phyloP scores from a whole-genome alignment of 768 basidiomycete genomes.

The Hygrocybe coccinea region DNA sequence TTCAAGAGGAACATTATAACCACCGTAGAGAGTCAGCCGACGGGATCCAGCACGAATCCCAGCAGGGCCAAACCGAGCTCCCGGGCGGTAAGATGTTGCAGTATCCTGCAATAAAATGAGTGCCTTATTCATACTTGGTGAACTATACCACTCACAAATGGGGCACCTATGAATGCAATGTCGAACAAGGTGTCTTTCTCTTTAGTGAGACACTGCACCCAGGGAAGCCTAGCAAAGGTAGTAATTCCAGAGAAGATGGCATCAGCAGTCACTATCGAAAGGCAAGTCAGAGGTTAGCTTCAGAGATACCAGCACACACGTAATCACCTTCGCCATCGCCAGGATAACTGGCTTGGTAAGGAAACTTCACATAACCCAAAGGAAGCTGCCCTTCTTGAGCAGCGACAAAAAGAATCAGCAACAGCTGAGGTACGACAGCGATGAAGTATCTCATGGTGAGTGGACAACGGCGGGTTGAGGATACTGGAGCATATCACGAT shows the following conservation, averaged over 20 bases:
- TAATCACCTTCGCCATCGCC: conserved; percentile 52
- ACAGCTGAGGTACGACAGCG: background rate
- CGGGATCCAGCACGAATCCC: conserved; percentile 79
- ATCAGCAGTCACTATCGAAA: conserved; percentile 61
- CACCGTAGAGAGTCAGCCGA: conserved; percentile 67
- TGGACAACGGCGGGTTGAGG: background rate
- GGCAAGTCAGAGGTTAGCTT: background rate
- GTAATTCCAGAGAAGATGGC: conserved; percentile 78
- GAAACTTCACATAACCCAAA: conserved; percentile 62
- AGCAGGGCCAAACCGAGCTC: conserved; percentile 81
- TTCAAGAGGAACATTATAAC: conserved; percentile 71
- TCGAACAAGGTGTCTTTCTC: conserved; percentile 59
- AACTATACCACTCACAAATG: conserved; percentile 49
- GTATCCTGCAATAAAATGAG: conserved; percentile 44
- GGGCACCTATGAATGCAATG: conserved; percentile 78
- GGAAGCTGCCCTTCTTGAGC: conserved; percentile 54
- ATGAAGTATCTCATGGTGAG: conserved; percentile 17
- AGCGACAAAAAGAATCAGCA: conserved; percentile 24
- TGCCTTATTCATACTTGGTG: background rate
- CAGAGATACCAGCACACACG: background rate
- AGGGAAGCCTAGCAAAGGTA: conserved; percentile 85
- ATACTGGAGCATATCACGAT: background rate
- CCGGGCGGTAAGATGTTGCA: conserved; percentile 72
- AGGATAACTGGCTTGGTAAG: conserved; percentile 56
- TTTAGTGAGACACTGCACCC: conserved; percentile 70